These are phyloP conservation scores for Dendrobium catenatum DNA, from an alignment of 106 monocot genomes.

Conservation along the genomic window DNA sequence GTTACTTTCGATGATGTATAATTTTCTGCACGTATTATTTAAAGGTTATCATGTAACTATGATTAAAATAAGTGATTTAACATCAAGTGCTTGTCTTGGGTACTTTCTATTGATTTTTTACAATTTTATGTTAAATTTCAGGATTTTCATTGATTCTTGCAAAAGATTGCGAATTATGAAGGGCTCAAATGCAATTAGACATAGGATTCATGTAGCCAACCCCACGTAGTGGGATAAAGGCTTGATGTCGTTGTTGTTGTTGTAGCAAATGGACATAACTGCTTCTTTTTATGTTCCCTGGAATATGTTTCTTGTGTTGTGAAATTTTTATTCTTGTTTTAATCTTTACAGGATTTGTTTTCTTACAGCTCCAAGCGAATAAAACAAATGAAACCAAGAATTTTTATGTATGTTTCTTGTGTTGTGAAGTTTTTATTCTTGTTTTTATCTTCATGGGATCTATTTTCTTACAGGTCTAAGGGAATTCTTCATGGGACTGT, in stretches of 20 bases:
- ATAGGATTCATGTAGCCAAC: background rate
- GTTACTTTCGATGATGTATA: no score
- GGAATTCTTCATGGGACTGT: background rate
- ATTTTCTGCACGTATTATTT: no score
- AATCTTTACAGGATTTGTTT: background rate
- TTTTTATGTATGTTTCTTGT: no score
- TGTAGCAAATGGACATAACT: no score
- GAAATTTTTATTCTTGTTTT: background rate
- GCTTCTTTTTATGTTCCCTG: no score
- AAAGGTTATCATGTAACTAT: no score
- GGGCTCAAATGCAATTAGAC: slow-evolving; percentile 35
- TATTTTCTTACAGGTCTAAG: background rate
- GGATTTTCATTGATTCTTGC: slow-evolving; percentile 26
- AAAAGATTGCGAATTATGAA: slow-evolving; percentile 72
- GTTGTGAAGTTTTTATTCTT: no score
- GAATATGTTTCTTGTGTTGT: background rate
- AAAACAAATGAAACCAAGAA: no score
- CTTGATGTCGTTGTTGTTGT: background rate
- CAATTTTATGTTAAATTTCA: slow-evolving; percentile 13
- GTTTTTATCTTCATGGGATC: background rate
- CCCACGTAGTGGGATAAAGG: no score
- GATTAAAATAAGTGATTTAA: no score
- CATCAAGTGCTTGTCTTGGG: no score
- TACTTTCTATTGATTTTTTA: background rate
- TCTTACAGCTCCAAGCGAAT: background rate